phyloP scores from a whole-genome alignment of 2,329 filamentous ascomycete species.

The Trichoderma aggressivum region DNA sequence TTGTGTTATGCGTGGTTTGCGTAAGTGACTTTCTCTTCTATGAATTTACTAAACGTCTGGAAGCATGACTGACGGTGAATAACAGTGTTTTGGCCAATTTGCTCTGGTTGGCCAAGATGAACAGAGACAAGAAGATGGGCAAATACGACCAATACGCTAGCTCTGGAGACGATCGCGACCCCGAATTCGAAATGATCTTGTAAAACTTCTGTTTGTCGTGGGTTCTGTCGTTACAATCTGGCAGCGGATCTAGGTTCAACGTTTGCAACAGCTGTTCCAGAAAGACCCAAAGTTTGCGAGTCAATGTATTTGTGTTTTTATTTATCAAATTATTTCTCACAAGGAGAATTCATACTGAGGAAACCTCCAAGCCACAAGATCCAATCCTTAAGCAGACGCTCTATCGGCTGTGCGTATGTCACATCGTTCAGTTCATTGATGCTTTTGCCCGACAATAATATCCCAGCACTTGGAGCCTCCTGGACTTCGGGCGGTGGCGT shows the following conservation, averaged over 20 bases:
- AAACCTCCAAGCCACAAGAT: not conserved
- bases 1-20: slow-evolving; percentile 61
- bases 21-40: slow-evolving; percentile 41
- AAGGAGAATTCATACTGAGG: not conserved
- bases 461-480: not conserved
- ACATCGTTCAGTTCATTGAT: too few species aligned
- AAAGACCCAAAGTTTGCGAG: not conserved
- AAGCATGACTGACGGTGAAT: not conserved
- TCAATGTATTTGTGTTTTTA: not conserved
- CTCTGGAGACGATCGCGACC: slow-evolving; percentile 61
- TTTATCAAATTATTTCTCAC: not conserved
- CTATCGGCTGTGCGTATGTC: too few species aligned
- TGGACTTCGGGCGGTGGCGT: not conserved
- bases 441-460: too few species aligned
- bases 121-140: slow-evolving; percentile 57
- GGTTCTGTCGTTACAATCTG: not conserved
- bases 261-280: not conserved
- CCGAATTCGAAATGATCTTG: slow-evolving; percentile 58
- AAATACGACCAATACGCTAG: slow-evolving; percentile 57
- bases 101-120: slow-evolving; percentile 60
- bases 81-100: slow-evolving; percentile 58
- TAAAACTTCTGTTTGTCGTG: slow-evolving; percentile 28
- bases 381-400: too few species aligned
- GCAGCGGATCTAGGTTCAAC: not conserved
- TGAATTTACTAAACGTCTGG: not conserved